Base-by-base conservation (phyloP, 306 rosid genomes). In the Albizia julibrissin region DNA sequence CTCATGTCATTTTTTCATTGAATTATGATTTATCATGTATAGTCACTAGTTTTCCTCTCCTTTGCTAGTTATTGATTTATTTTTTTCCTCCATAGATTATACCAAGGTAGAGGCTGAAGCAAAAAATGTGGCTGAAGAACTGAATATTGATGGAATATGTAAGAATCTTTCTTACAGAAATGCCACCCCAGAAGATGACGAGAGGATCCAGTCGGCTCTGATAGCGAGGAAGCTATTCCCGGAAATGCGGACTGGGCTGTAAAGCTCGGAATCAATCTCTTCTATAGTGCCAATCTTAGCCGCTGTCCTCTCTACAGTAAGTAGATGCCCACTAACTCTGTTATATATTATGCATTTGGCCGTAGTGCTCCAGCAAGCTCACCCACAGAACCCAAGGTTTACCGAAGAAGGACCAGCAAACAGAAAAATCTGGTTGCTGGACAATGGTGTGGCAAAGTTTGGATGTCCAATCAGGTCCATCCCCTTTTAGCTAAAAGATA, bases 161-260 rank as follows among this genome's bases (percentile, higher is more conserved):
- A 92, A 94, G 76, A 77, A 87, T 74, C 83, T 80, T 74, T 79
- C 69, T 54, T 93, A 89, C 91, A 89, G 87, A 88, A 83, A 83
- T 81, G 91, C 98, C 67, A 84, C 91, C 82, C 85, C 82, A 78
- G 97, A 87, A 67, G 99, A 96, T 68, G 94, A 91, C 83, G 88
- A 91, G 84, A 91, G 82, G 89, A 91, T 96, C 84, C 94, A 90
- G 85, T 86, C 83, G 73, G 94, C 99, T 77, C 87, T 96, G 89
- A 93, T 80, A 87, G 97, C 40, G 98, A 96, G 88, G 99, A 96
- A 56, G 97, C 92, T 76, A 87, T 85, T 85, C 91, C 94, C 33
- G 94, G 92, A 82, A 91, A 92, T 81, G 98, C 97, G 80, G 98
- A 96, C 83, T 96, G 99, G 99, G 91, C 97, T 79, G 98, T 96